Percentiles rank a stretch among this genome's conserved stretches.
These are phyloP conservation scores for Scedosporium apiospermum DNA, from an alignment of 2,329 filamentous ascomycete species.

Conservation along the genomic window DNA sequence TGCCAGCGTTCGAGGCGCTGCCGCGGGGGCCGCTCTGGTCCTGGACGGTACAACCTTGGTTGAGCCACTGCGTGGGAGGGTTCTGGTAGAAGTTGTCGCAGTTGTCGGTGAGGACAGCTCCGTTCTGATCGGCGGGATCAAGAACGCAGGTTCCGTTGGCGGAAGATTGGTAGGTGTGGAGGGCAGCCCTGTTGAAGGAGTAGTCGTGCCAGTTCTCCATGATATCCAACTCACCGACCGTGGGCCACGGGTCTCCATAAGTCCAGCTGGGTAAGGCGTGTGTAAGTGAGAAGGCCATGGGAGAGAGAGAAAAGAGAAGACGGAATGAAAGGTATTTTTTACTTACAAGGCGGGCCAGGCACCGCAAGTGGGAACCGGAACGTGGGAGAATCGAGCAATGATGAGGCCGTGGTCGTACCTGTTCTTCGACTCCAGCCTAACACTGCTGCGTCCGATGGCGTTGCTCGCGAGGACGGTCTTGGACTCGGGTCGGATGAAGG, in stretches of 20 bases:
- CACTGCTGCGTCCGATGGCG: slow-evolving; percentile 37
- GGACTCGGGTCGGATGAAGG: slow-evolving; percentile 30
- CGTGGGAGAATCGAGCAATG: slow-evolving; percentile 59
- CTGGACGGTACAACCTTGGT: slow-evolving; percentile 30
- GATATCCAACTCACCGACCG: slow-evolving; percentile 56
- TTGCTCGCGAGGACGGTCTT: slow-evolving; percentile 12
- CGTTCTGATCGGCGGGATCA: slow-evolving; percentile 18
- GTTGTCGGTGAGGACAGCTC: slow-evolving; percentile 23
- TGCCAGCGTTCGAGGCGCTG: slow-evolving; percentile 23
- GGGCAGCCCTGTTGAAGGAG: slow-evolving; percentile 43
- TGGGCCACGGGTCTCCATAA: slow-evolving; percentile 46
- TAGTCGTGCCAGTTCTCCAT: slow-evolving; percentile 56
- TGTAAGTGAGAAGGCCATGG: not conserved
- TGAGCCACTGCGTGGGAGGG: slow-evolving; percentile 21
- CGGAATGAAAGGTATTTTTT: not conserved
- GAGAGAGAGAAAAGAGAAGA: not conserved
- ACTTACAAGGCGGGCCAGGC: slow-evolving; percentile 61
- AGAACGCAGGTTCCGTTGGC: slow-evolving; percentile 26
- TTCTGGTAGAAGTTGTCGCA: slow-evolving; percentile 29
- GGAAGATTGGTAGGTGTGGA: slow-evolving; percentile 37
- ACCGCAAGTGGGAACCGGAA: slow-evolving; percentile 57
- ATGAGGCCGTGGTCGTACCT: slow-evolving; percentile 58
- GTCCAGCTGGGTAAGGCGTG: slow-evolving; percentile 30
- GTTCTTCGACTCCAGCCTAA: slow-evolving; percentile 55
- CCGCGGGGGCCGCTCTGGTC: slow-evolving; percentile 30